These are phyloP conservation scores for Pichia californica DNA, from an alignment of 805 yeast species.

Conservation along the genomic window DNA sequence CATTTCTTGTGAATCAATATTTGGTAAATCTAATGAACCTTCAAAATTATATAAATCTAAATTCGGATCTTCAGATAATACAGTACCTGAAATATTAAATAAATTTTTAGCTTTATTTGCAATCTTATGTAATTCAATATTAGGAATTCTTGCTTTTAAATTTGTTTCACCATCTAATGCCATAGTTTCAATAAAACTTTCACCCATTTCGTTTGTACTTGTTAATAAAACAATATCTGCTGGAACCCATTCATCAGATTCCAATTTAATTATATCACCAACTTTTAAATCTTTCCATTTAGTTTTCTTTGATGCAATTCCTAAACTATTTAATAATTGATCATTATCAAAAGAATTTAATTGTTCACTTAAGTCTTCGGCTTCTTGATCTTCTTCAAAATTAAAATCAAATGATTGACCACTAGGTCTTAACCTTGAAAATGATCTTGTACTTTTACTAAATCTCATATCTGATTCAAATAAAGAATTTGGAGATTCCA, in stretches of 20 bases:
- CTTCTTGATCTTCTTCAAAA: slow-evolving; percentile 12
- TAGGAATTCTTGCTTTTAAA: slow-evolving; percentile 68
- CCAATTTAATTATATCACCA: slow-evolving; percentile 75
- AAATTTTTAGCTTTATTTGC: slow-evolving; percentile 47
- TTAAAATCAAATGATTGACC: slow-evolving; percentile 22
- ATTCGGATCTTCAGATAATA: slow-evolving; percentile 87
- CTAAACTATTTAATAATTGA: slow-evolving; percentile 13
- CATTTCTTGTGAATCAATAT: slow-evolving; percentile 21
- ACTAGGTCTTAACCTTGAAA: slow-evolving; percentile 23
- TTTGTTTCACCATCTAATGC: slow-evolving; percentile 97
- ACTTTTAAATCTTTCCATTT: slow-evolving; percentile 77
- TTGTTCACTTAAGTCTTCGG: slow-evolving; percentile 10
- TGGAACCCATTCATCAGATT: slow-evolving; percentile 88
- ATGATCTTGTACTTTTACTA: slow-evolving; percentile 24
- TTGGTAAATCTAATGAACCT: slow-evolving; percentile 50
- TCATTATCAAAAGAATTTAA: slow-evolving; percentile 23
- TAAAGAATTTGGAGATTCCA: not conserved
- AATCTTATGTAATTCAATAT: slow-evolving; percentile 49
- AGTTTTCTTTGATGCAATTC: slow-evolving; percentile 18
- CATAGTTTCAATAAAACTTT: slow-evolving; percentile 85
- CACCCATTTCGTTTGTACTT: slow-evolving; percentile 57
- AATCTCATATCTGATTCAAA: slow-evolving; percentile 15
- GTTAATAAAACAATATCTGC: slow-evolving; percentile 79
- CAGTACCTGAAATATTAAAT: slow-evolving; percentile 41
- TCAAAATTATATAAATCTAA: slow-evolving; percentile 86